Percentiles rank a stretch among this genome's conserved stretches.
These are phyloP conservation scores for Nothomitra cinnamomea DNA, from an alignment of 2,329 filamentous ascomycete genomes.

Conservation along the genomic window DNA sequence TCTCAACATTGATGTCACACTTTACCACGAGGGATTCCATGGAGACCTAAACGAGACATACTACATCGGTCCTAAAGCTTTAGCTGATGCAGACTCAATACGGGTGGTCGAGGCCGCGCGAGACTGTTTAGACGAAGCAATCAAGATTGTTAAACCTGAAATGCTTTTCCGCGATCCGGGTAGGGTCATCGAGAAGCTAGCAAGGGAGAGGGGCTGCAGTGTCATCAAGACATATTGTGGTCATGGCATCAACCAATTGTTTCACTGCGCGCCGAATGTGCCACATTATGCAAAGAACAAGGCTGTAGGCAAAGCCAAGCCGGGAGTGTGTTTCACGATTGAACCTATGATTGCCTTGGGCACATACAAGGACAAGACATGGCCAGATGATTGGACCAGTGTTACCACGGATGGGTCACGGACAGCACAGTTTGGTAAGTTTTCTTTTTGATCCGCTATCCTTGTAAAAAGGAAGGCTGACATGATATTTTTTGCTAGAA, in stretches of 20 bases:
- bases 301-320: slow-evolving; percentile 82
- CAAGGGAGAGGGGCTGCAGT: slow-evolving; percentile 69
- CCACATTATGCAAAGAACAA: slow-evolving; percentile 99
- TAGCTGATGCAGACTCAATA: slow-evolving; percentile 69
- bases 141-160: slow-evolving; percentile 82
- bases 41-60: slow-evolving; percentile 97
- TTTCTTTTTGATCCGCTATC: background rate
- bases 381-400: slow-evolving; percentile 98
- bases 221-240: slow-evolving; percentile 94
- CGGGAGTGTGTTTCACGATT: slow-evolving; percentile 97
- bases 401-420: slow-evolving; percentile 76
- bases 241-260: slow-evolving; percentile 84
- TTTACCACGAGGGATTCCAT: slow-evolving; percentile 91
- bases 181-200: slow-evolving; percentile 87
- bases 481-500: slow-evolving; percentile 29
- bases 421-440: slow-evolving; percentile 77
- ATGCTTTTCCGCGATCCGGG: slow-evolving; percentile 86
- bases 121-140: slow-evolving; percentile 79
- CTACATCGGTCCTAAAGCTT: slow-evolving; percentile 82
- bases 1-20: slow-evolving; percentile 85
- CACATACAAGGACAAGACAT: slow-evolving; percentile 81
- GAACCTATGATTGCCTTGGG: slow-evolving; percentile 96
- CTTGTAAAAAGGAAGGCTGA: background rate
- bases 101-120: slow-evolving; percentile 80
- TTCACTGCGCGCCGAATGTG: slow-evolving; percentile 86